Conservation (phyloP, 2,329 filamentous ascomycete genomes). For the Ophiostoma novo-ulmi region DNA sequence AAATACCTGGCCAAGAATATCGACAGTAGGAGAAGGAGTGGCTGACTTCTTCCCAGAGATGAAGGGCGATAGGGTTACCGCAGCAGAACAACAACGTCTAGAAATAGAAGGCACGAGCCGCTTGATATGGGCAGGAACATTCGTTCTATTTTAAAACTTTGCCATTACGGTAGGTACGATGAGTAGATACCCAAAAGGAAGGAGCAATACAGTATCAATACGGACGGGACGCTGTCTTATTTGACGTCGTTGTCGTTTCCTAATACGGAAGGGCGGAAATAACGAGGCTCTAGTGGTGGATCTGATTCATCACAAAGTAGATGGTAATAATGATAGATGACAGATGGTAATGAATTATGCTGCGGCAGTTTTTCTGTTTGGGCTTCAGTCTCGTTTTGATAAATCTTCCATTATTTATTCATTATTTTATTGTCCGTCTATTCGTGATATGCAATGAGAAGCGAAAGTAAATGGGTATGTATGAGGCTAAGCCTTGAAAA, state of each 20-base stretch:
- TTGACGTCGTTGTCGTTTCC: background rate
- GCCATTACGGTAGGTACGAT: too few species aligned
- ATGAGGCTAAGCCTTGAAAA: background rate
- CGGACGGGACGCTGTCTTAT: background rate
- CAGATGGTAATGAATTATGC: background rate
- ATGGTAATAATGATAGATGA: background rate
- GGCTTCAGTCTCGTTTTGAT: background rate
- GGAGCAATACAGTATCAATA: background rate
- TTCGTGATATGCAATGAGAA: background rate
- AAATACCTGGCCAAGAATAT: background rate
- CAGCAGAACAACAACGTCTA: background rate
- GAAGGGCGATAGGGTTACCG: background rate
- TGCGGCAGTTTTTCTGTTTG: background rate
- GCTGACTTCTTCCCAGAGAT: background rate
- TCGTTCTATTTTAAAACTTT: too few species aligned
- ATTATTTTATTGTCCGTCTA: background rate
- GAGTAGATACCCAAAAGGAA: background rate
- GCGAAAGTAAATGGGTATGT: conserved; percentile 9
- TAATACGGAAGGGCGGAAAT: background rate
- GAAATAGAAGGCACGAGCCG: background rate
- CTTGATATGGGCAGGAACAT: too few species aligned
- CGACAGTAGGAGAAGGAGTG: background rate
- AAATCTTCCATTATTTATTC: background rate
- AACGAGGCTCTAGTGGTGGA: background rate
- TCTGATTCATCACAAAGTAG: background rate